phyloP scores from a whole-genome alignment of 176 grass and related monocot genomes.

The Rhipidocladum racemiflorum region DNA sequence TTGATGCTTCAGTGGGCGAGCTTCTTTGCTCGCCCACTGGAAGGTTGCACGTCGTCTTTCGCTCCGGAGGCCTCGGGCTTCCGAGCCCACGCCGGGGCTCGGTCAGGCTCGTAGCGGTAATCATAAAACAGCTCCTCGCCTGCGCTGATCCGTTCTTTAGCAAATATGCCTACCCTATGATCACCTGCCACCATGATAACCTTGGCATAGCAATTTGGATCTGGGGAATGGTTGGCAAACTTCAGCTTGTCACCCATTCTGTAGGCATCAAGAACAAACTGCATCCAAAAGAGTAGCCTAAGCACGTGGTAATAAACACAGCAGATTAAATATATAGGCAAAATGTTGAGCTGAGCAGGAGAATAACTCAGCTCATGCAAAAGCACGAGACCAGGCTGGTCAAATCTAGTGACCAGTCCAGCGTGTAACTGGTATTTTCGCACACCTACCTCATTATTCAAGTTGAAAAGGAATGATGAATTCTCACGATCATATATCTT shows the following conservation, averaged over 20 bases:
- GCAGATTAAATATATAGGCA: background rate
- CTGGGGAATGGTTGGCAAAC: conserved; percentile 94
- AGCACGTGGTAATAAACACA: background rate
- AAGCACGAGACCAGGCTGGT: background rate
- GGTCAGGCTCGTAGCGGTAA: conserved; percentile 82
- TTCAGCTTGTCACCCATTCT: conserved; percentile 97
- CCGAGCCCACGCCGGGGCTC: conserved; percentile 86
- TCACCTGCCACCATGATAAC: conserved; percentile 95
- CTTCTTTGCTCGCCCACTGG: conserved; percentile 83
- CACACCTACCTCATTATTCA: conserved; percentile 80
- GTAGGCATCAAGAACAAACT: conserved; percentile 96
- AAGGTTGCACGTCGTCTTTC: conserved; percentile 67
- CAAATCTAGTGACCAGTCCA: background rate
- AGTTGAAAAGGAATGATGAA: conserved; percentile 92
- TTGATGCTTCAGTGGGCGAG: conserved; percentile 50
- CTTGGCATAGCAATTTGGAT: conserved; percentile 95
- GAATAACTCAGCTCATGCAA: background rate
- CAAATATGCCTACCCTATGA: conserved; percentile 96
- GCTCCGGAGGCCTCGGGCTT: conserved; percentile 60
- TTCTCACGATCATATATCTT: conserved; percentile 99
- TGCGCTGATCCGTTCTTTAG: conserved; percentile 77
- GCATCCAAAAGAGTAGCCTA: conserved; percentile 28
- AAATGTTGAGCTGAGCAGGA: background rate
- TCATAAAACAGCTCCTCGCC: conserved; percentile 89
- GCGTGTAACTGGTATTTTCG: background rate